Evolutionary conservation across 331 rosid species (phyloP), one percentile per base, ranked within the genome.

Genomic region (Pyracantha coccinea): DNA sequence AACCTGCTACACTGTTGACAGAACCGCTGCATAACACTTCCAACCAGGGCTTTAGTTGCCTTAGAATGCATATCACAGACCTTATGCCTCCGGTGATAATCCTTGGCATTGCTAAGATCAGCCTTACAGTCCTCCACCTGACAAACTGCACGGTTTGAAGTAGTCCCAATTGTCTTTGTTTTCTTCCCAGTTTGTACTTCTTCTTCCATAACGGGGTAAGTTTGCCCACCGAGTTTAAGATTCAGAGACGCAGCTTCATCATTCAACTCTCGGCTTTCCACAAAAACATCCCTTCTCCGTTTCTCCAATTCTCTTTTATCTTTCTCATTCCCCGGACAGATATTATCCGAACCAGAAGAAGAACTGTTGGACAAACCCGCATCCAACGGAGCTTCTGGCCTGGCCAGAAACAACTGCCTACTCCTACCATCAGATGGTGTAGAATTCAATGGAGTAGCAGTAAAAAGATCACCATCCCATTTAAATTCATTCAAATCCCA

Each of bases 1-100:
- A 65, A 89, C 99, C 99, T 86, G 75, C 99, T 94, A 75, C 99
- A 94, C 74, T 94, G 99, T 77, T 94, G 99, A 82, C 99, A 94
- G 81, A 94, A 94, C 6, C 99, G 82, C 75, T 94, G 99, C 92
- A 85, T 84, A 20, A 73, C 74, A n/a, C 83, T 91, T 50, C 90
- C 96, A 10, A 94, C 91, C 53, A 92, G 87, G 2, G 92, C 96
- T 77, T 74, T 83, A 59, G 73, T 75, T 3, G 97, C 96, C 86
- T 90, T 94, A 41, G 97, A 84, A 71, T 94, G 99, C 79, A 92
- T 47, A 69, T 84, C 93, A 55, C 99, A 94, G 47, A 94, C 99
- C 76, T 92, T 94, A 75, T 94, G 98, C 31, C 98, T 88, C 55
- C 94, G 54, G 71, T 94, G 96, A 84, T 94, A 94, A 75, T 89